Evolutionary conservation across 768 basidiomycete genomes (phyloP), one percentile per base, ranked within the genome.

Genomic region (Dendrothele bispora): DNA sequence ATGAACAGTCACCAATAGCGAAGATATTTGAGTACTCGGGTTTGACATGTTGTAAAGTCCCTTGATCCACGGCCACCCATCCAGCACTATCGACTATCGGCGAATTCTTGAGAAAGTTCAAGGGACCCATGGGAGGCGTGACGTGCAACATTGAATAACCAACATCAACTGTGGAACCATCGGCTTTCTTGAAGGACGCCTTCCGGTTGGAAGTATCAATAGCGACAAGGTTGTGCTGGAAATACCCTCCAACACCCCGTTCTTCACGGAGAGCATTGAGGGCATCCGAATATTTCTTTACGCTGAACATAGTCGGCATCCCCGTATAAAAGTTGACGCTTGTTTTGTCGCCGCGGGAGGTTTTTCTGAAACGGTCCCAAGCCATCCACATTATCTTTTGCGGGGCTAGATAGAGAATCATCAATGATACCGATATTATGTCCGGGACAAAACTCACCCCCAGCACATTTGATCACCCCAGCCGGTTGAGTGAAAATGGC

Each of bases 311-410:
- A 36, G 87, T 79, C 15, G 93, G 92, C 88, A 86, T 88, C 51
- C 92, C 94, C 25, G 87, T 91, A 64, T 87, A 87, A 63, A 95
- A 95, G 49, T 90, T 80, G 51, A 88, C 61, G 42, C 81, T 73
- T 55, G 88, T 75, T 39, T 78, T 73, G 40, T 77, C 72, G 14
- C 69, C 62, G 17, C 87, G 78, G 3, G 74, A 73, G 8, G 87
- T 86, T 60, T 65, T 74, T 48, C 77, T 74, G 63, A 78, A 91
- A 39, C 83, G 73, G 61, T 94, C 90, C 89, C 90, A 92, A 38
- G 90, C 88, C 88, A 93, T 91, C 91, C 92, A 95, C 89, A 95
- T 93, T 45, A 94, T 88, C 68, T 95, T 93, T 61, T 92, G 89
- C 17, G 89, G 88, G 14, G 86, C 88, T 89, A 54, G 18, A 34